Conservation (phyloP, 169 alveolate genomes). For the Plasmodium gonderi region DNA sequence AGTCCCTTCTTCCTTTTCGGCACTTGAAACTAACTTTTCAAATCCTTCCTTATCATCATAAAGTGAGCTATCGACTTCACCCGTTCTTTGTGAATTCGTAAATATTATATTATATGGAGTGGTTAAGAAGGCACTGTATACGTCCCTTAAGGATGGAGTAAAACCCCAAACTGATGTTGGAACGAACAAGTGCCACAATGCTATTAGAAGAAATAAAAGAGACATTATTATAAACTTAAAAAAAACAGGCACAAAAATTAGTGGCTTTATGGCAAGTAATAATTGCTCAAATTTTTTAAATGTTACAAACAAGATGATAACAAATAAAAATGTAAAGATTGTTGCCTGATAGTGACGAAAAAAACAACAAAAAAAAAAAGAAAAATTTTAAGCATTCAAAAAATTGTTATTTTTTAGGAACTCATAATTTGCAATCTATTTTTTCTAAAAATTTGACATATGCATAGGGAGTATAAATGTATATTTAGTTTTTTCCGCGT, state of each 20-base stretch:
- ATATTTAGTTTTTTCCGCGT: no score
- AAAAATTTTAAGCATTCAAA: not conserved
- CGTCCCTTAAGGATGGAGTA: slow-evolving; percentile 2
- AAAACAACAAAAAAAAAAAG: not conserved
- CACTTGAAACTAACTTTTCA: not conserved
- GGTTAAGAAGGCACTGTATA: not conserved
- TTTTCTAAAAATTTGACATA: not conserved
- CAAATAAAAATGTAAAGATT: not conserved
- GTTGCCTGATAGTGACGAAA: not conserved
- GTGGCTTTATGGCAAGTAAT: not conserved
- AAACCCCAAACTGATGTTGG: not conserved
- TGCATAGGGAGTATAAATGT: no score
- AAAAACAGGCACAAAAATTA: not conserved
- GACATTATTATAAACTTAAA: not conserved
- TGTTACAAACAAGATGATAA: not conserved
- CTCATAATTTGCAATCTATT: not conserved
- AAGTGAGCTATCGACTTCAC: not conserved
- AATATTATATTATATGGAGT: not conserved
- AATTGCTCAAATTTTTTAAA: not conserved
- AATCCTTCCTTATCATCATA: not conserved
- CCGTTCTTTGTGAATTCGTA: not conserved
- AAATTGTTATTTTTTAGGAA: not conserved
- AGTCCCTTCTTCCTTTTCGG: not conserved
- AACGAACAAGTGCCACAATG: not conserved
- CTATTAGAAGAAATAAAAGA: not conserved